Conservation (phyloP, 441 rosid species). For the Pelargonium citronellum region DNA sequence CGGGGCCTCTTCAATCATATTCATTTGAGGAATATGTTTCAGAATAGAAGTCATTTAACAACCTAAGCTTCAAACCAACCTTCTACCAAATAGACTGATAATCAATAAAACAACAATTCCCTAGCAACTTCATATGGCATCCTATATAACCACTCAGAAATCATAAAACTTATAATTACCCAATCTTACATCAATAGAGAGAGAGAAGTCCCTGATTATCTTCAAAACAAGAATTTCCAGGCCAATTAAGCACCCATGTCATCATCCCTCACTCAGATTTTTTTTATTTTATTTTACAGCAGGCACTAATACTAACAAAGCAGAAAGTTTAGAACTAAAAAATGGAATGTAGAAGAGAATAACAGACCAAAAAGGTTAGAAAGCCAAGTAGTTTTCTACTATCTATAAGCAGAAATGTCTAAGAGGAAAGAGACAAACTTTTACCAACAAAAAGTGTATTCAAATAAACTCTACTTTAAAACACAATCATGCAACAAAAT, state of each 20-base stretch:
- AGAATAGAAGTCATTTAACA: not conserved
- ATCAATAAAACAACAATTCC: not conserved
- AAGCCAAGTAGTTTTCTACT: not conserved
- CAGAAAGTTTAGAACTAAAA: too few relatives aligned
- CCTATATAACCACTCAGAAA: not conserved
- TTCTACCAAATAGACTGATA: too few relatives aligned
- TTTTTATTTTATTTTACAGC: not conserved
- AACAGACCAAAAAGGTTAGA: not conserved
- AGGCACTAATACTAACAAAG: not conserved
- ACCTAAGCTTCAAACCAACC: not conserved
- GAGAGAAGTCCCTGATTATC: not conserved
- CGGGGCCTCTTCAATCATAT: constrained; percentile 15
- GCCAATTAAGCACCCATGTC: not conserved
- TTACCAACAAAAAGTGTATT: not conserved
- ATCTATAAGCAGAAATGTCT: not conserved
- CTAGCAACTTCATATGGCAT: not conserved
- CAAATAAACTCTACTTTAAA: not conserved
- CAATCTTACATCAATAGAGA: not conserved
- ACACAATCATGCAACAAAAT: not conserved
- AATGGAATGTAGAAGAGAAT: not conserved
- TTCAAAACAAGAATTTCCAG: not conserved
- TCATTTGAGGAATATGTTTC: not conserved
- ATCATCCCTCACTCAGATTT: not conserved
- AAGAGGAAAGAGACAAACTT: not conserved
- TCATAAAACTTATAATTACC: not conserved